Evolutionary conservation across 2,329 filamentous ascomycete species (phyloP).

Genomic region (Penicillium vulpinum): DNA sequence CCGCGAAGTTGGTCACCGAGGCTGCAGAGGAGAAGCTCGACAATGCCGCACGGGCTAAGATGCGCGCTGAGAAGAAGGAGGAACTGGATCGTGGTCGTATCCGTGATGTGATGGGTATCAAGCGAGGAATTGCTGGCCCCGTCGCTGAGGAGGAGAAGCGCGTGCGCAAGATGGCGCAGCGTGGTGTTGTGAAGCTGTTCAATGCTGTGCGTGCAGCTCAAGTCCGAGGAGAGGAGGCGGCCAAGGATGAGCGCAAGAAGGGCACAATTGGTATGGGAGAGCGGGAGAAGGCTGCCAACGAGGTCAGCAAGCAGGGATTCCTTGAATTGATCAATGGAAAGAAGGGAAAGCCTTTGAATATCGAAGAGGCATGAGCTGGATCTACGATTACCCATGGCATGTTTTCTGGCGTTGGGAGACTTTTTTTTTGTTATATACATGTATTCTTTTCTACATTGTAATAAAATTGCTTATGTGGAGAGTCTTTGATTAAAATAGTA

Average conservation of each 20-base stretch:
- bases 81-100: constrained; percentile 84
- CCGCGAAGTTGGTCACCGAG: constrained; percentile 69
- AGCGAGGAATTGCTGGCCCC: constrained; percentile 53
- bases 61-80: constrained; percentile 76
- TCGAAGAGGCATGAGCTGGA: constrained; percentile 43
- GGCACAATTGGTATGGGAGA: constrained; percentile 76
- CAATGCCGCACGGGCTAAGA: constrained; percentile 72
- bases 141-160: constrained; percentile 72
- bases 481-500: constrained; percentile 23
- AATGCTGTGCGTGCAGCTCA: constrained; percentile 93
- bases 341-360: constrained; percentile 52
- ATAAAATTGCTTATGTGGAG: constrained; percentile 24
- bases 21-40: constrained; percentile 77
- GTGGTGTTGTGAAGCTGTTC: constrained; percentile 93
- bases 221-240: constrained; percentile 79
- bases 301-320: constrained; percentile 97
- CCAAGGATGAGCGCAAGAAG: constrained; percentile 63
- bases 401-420: constrained; percentile 35
- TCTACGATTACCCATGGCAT: constrained; percentile 32
- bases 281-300: constrained; percentile 83
- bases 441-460: constrained; percentile 22
- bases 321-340: constrained; percentile 75
- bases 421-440: constrained; percentile 20
- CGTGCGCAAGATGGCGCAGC: constrained; percentile 82
- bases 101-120: constrained; percentile 74